These are phyloP conservation scores for Pythium aphanidermatum DNA, from an alignment of 352 stramenopile genomes.

Conservation along the genomic window DNA sequence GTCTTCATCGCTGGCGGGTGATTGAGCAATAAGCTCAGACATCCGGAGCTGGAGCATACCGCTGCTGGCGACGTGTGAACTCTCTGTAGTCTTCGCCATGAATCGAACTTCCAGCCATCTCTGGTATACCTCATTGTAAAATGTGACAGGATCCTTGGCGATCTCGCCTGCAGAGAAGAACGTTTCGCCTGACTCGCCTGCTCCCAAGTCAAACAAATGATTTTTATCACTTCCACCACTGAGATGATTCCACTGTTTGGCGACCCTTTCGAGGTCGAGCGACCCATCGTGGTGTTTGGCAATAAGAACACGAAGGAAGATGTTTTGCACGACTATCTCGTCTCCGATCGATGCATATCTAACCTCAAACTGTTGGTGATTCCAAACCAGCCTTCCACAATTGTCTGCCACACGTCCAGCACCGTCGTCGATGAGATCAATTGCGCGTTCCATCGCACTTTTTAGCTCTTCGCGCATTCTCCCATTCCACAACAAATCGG, in stretches of 20 bases:
- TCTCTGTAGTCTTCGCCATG: conserved; percentile 31
- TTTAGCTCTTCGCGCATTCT: conserved; percentile 49
- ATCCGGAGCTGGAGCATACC: conserved; percentile 7
- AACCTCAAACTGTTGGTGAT: conserved; percentile 62
- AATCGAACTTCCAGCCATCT: conserved; percentile 75
- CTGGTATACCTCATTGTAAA: conserved; percentile 80
- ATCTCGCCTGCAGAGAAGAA: conserved; percentile 68
- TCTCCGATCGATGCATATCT: conserved; percentile 53
- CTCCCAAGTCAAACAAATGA: background rate
- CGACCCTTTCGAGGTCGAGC: conserved; percentile 48
- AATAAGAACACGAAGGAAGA: conserved; percentile 70
- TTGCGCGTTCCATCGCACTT: conserved; percentile 10
- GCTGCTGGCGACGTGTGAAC: conserved; percentile 3
- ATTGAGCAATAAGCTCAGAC: conserved; percentile 11
- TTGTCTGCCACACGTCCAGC: background rate
- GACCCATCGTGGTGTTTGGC: conserved; percentile 67
- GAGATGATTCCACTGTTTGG: conserved; percentile 26
- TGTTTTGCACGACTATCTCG: conserved; percentile 56
- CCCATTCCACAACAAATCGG: conserved; percentile 78
- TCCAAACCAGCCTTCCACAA: conserved; percentile 32
- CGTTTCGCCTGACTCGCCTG: conserved; percentile 26
- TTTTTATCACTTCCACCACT: background rate
- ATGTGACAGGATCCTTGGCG: conserved; percentile 41
- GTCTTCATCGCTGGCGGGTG: conserved; percentile 19
- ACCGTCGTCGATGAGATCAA: conserved; percentile 8